Percentiles rank a stretch among this genome's conserved stretches.
These are phyloP conservation scores for Rhipidocladum racemiflorum DNA, from an alignment of 176 grass and related monocot species.

Conservation along the genomic window DNA sequence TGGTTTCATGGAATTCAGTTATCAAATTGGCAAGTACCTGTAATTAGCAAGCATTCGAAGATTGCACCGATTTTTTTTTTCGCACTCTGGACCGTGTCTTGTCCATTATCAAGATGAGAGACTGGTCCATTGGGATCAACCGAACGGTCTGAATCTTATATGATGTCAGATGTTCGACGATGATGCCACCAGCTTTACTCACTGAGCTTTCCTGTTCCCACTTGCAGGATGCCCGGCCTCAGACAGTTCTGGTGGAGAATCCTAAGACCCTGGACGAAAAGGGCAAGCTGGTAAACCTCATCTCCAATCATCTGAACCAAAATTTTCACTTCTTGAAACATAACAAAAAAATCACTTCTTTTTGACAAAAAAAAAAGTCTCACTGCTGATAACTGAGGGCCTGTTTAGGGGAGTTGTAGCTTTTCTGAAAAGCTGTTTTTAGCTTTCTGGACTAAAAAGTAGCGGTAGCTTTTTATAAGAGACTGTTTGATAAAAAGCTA, in stretches of 20 bases:
- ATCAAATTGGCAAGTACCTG: constrained; percentile 27
- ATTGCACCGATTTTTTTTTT: constrained; percentile 7
- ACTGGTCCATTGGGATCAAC: background rate
- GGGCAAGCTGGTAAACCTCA: constrained; percentile 47
- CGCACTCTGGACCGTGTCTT: constrained; percentile 13
- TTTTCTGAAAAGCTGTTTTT: too few relatives aligned
- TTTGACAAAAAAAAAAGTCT: background rate
- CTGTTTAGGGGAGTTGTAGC: too few relatives aligned
- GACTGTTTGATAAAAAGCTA: too few relatives aligned
- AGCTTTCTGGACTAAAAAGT: too few relatives aligned
- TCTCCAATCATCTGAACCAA: constrained; percentile 8
- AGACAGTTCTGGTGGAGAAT: constrained; percentile 63
- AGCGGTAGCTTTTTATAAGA: too few relatives aligned
- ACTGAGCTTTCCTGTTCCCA: constrained; percentile 23
- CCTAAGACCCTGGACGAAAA: constrained; percentile 55
- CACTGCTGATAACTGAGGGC: background rate
- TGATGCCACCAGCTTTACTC: constrained; percentile 15
- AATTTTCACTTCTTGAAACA: background rate
- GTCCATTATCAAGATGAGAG: background rate
- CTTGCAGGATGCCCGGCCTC: constrained; percentile 48
- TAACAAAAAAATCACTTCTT: too few relatives aligned
- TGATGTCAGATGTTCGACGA: constrained; percentile 38
- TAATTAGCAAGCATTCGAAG: constrained; percentile 22
- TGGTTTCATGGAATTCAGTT: constrained; percentile 41
- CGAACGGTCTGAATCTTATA: constrained; percentile 17